A percentile compares a stretch with the other conserved stretches of the same genome.
phyloP scores from a whole-genome alignment of 2,329 filamentous ascomycete genomes.

The Colletotrichum paranaense region DNA sequence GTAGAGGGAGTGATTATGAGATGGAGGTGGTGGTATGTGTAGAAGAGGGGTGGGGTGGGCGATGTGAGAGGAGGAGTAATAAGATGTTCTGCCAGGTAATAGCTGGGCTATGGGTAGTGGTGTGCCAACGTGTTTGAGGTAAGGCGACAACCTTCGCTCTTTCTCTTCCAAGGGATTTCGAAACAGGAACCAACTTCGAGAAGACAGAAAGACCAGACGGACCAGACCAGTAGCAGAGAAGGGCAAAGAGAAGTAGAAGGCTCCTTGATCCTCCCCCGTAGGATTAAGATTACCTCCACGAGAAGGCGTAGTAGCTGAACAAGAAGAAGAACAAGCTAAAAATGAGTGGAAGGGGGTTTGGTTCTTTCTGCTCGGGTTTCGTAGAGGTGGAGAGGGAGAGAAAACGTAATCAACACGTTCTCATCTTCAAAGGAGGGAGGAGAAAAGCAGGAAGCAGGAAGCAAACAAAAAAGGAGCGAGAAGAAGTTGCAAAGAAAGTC shows the following conservation, averaged over 20 bases:
- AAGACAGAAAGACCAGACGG: background rate
- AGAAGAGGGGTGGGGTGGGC: background rate
- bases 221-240: background rate
- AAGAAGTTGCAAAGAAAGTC: constrained; percentile 8
- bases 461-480: constrained; percentile 4
- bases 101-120: background rate
- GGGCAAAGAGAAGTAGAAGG: background rate
- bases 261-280: constrained; percentile 13
- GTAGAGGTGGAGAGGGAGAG: background rate
- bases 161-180: background rate
- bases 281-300: constrained; percentile 29
- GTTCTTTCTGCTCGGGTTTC: background rate
- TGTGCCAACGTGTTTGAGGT: background rate
- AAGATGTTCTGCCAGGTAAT: background rate
- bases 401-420: constrained; percentile 29
- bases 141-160: background rate
- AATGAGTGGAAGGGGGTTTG: background rate
- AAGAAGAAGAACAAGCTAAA: background rate
- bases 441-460: background rate
- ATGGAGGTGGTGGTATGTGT: background rate
- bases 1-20: background rate
- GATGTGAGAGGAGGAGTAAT: background rate
- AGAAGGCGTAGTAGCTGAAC: background rate
- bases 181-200: background rate
- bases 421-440: background rate